These are phyloP conservation scores for Calonectria leucothoes DNA, from an alignment of 2,329 filamentous ascomycete species.

Conservation along the genomic window DNA sequence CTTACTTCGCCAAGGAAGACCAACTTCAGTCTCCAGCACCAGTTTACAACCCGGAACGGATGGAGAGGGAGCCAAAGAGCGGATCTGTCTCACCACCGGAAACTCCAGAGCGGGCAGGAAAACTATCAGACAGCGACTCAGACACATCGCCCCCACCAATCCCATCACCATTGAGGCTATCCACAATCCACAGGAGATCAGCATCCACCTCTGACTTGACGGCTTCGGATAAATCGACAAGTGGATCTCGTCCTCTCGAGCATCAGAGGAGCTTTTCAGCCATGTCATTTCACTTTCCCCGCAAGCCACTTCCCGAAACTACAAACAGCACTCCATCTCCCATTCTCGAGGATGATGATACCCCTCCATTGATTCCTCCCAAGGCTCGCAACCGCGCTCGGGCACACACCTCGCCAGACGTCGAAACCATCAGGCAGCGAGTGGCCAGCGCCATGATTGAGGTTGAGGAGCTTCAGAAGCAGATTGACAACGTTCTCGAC, in stretches of 20 bases:
- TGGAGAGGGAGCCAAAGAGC: slow-evolving; percentile 34
- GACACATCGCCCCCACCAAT: slow-evolving; percentile 12
- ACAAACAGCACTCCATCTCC: slow-evolving; percentile 36
- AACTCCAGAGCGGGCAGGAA: slow-evolving; percentile 12
- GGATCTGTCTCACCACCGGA: neutral
- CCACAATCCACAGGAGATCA: neutral
- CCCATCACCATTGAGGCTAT: neutral
- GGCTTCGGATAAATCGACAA: slow-evolving; percentile 7
- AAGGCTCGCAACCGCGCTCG: slow-evolving; percentile 55
- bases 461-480: slow-evolving; percentile 67
- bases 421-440: slow-evolving; percentile 64
- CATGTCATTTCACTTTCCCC: slow-evolving; percentile 67
- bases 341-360: slow-evolving; percentile 40
- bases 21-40: slow-evolving; percentile 51
- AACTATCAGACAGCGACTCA: neutral
- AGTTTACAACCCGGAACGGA: slow-evolving; percentile 45
- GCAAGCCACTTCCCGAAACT: slow-evolving; percentile 51
- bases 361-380: slow-evolving; percentile 53
- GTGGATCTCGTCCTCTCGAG: slow-evolving; percentile 42
- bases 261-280: slow-evolving; percentile 62
- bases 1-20: slow-evolving; percentile 58
- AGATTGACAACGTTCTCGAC: slow-evolving; percentile 71
- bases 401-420: slow-evolving; percentile 58
- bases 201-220: slow-evolving; percentile 2
- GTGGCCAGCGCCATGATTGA: slow-evolving; percentile 69